A percentile compares a stretch with the other conserved stretches of the same genome.
These are phyloP conservation scores for Yamadazyma dushanensis DNA, from an alignment of 1,139 yeast species.

Conservation along the genomic window DNA sequence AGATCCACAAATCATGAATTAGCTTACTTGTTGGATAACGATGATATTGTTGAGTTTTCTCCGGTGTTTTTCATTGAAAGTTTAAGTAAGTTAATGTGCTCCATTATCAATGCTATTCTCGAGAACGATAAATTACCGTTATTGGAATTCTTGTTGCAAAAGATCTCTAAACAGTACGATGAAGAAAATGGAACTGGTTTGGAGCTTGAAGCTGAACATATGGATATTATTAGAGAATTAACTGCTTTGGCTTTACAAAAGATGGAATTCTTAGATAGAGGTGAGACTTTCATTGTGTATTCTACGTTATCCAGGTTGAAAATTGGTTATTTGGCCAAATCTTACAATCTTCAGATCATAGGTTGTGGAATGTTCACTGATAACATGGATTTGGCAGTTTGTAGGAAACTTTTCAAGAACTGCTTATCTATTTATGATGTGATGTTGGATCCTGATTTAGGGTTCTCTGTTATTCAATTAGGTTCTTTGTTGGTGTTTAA, in stretches of 20 bases:
- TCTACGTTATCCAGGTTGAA: slow-evolving; percentile 40
- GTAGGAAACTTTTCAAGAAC: slow-evolving; percentile 36
- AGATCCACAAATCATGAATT: slow-evolving; percentile 22
- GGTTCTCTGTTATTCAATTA: slow-evolving; percentile 50
- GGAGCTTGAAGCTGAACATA: slow-evolving; percentile 25
- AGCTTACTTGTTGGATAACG: slow-evolving; percentile 28
- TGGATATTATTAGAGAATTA: slow-evolving; percentile 31
- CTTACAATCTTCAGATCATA: slow-evolving; percentile 40
- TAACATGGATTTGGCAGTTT: slow-evolving; percentile 33
- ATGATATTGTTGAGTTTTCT: slow-evolving; percentile 31
- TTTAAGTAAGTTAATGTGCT: slow-evolving; percentile 39
- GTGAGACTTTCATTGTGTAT: slow-evolving; percentile 46
- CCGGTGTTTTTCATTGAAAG: slow-evolving; percentile 49
- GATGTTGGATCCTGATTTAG: slow-evolving; percentile 47
- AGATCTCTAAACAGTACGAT: slow-evolving; percentile 25
- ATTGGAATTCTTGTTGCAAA: slow-evolving; percentile 30
- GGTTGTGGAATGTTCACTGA: slow-evolving; percentile 47
- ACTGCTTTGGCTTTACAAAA: slow-evolving; percentile 39
- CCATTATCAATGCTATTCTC: slow-evolving; percentile 32
- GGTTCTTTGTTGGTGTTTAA: slow-evolving; percentile 55
- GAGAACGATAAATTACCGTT: slow-evolving; percentile 24
- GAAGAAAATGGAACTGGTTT: slow-evolving; percentile 16
- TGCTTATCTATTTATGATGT: slow-evolving; percentile 42
- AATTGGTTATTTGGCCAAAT: slow-evolving; percentile 43
- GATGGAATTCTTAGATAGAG: slow-evolving; percentile 45